phyloP scores from a whole-genome alignment of 2,329 filamentous ascomycete species.

The Fusarium floridanum region DNA sequence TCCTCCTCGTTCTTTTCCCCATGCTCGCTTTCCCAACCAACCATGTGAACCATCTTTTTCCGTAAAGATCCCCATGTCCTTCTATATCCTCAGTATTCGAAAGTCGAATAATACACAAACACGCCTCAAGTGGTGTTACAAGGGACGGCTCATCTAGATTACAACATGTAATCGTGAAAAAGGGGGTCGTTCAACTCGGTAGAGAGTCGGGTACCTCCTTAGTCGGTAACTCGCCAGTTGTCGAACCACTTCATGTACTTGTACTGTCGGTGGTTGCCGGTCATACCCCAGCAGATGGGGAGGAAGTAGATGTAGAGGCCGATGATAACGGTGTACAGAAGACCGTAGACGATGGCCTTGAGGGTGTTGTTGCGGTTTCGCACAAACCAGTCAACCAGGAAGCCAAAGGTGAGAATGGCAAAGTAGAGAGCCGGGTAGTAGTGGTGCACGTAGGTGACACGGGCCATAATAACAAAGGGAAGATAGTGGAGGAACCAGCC shows the following conservation, averaged over 20 bases:
- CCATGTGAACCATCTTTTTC: slow-evolving; percentile 35
- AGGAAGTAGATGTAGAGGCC: slow-evolving; percentile 91
- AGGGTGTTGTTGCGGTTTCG: slow-evolving; percentile 73
- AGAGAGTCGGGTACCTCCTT: slow-evolving; percentile 27
- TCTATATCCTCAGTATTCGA: slow-evolving; percentile 38
- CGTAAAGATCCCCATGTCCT: slow-evolving; percentile 36
- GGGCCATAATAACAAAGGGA: slow-evolving; percentile 96
- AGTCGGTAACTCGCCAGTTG: slow-evolving; percentile 85
- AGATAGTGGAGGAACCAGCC: slow-evolving; percentile 98
- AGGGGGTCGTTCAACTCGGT: slow-evolving; percentile 16
- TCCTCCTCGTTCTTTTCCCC: slow-evolving; percentile 38
- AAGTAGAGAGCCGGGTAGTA: slow-evolving; percentile 99
- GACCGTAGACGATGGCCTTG: slow-evolving; percentile 77
- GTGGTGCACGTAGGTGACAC: slow-evolving; percentile 99
- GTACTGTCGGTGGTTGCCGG: slow-evolving; percentile 85
- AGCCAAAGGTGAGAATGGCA: slow-evolving; percentile 89
- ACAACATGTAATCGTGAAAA: slow-evolving; percentile 27
- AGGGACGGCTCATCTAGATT: slow-evolving; percentile 29
- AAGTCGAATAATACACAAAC: slow-evolving; percentile 31
- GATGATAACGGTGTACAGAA: slow-evolving; percentile 80
- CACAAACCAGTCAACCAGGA: slow-evolving; percentile 87
- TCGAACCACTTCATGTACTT: slow-evolving; percentile 94
- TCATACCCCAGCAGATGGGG: slow-evolving; percentile 97
- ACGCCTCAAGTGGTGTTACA: slow-evolving; percentile 18
- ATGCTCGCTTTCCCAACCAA: slow-evolving; percentile 40